Base-by-base conservation (phyloP, 2,329 filamentous ascomycete genomes). In the Gnomoniopsis sp. region DNA sequence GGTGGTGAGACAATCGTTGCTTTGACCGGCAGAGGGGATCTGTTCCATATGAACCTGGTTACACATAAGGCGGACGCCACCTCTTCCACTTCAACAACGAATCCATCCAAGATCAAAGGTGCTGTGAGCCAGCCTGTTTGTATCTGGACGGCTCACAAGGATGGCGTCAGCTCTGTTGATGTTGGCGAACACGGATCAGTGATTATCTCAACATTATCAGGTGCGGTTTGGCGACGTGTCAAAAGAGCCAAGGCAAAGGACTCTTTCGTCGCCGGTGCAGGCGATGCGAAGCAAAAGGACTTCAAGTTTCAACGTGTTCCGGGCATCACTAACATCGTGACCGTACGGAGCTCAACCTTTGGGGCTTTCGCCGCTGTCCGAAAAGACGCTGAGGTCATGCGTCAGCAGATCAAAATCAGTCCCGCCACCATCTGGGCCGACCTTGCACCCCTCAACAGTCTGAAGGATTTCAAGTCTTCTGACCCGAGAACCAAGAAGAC, bases 291-390 rank as follows among this genome's bases (percentile, higher is more conserved):
- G 66, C 83, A 85, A 14, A 96, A 96, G 65, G 92, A 96, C 69
- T 96, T 96, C 78, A 99, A 99, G 70, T 99, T 98, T 65, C 88
- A 93, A 67, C 87, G 95, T 58, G 86, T 99, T 10, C 89, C 95
- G 1, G 92, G 90, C 46, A 84, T 99, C 57, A 96, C 91, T 1
- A 87, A 92, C 38, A 91, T 96, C 15, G 82, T 89, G 34, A 87
- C 88, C 3, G 93, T 98, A 8, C 84, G 92, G 64, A 93, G 92
- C 65, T 98, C 95, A 36, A 85, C 88, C 0, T 96, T 90, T 72
- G 95, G 95, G 4, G 90, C 93, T 0, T 98, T 93, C 76, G 90
- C 91, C 36, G 92, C 91, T 3, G 83, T 96, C 49, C 86, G 95
- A 49, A 88, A 89, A 68, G 93, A 97, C 66, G 91, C 87, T 63